Percentiles rank a stretch among this genome's conserved stretches.
phyloP scores from a whole-genome alignment of 495 filamentous ascomycete species.

The Xylaria curta region DNA sequence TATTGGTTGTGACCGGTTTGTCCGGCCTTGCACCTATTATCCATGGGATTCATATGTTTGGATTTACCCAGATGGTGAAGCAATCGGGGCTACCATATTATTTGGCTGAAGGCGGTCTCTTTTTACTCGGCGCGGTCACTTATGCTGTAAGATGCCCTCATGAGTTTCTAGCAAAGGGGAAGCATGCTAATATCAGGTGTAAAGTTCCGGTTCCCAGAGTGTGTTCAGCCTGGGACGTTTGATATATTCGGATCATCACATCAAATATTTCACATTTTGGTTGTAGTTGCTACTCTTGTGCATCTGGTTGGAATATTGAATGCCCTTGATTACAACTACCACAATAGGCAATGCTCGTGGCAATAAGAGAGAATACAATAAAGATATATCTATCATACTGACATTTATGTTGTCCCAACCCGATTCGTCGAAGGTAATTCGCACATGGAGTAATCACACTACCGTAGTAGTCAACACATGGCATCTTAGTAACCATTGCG shows the following conservation, averaged over 20 bases:
- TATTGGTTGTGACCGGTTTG: slow-evolving; percentile 54
- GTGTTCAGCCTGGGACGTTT: slow-evolving; percentile 52
- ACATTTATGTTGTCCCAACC: too few species aligned
- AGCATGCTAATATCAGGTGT: slow-evolving; percentile 21
- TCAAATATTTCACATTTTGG: slow-evolving; percentile 70
- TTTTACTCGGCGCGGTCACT: slow-evolving; percentile 47
- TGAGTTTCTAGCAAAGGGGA: neutral
- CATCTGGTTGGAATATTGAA: slow-evolving; percentile 64
- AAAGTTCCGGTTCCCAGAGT: slow-evolving; percentile 52
- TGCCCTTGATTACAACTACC: slow-evolving; percentile 59
- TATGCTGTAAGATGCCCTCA: slow-evolving; percentile 46
- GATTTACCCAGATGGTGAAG: slow-evolving; percentile 46
- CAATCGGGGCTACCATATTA: slow-evolving; percentile 56
- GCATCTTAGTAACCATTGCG: too few species aligned
- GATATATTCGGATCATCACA: slow-evolving; percentile 68
- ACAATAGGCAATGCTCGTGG: slow-evolving; percentile 36
- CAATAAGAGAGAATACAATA: neutral
- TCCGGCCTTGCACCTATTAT: slow-evolving; percentile 56
- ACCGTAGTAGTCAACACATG: neutral
- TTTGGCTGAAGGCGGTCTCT: slow-evolving; percentile 43
- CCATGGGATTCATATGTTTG: slow-evolving; percentile 52
- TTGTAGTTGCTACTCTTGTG: slow-evolving; percentile 63
- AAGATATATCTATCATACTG: neutral
- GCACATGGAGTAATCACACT: neutral
- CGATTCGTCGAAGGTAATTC: neutral